Evolutionary conservation across 2,329 filamentous ascomycete genomes (phyloP).

Genomic region (Penicillium sp.): DNA sequence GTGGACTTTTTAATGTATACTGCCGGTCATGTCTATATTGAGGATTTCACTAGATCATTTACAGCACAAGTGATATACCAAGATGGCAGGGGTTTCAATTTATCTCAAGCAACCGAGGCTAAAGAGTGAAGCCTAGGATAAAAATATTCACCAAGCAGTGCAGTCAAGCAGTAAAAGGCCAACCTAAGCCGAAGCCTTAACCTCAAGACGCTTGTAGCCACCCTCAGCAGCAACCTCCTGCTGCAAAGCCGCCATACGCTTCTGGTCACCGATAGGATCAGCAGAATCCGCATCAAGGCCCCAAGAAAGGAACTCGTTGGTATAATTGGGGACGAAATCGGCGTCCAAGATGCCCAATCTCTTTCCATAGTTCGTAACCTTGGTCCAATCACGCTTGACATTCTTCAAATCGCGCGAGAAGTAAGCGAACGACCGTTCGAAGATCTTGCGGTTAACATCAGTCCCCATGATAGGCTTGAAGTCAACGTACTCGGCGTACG

Average conservation of each 20-base stretch:
- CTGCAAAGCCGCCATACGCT: conserved; percentile 69
- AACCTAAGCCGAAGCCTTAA: conserved; percentile 27
- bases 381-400: conserved; percentile 70
- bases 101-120: neutral
- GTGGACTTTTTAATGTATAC: neutral
- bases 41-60: no score
- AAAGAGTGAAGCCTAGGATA: conserved; percentile 16
- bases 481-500: conserved; percentile 68
- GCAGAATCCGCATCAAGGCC: conserved; percentile 60
- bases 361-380: conserved; percentile 76
- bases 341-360: conserved; percentile 65
- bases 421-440: conserved; percentile 74
- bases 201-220: conserved; percentile 51
- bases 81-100: neutral
- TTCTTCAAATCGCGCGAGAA: conserved; percentile 74
- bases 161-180: neutral
- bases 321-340: conserved; percentile 69
- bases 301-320: conserved; percentile 69
- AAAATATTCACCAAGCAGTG: neutral
- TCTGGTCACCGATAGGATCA: conserved; percentile 71
- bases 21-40: neutral
- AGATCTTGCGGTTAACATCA: conserved; percentile 71
- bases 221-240: conserved; percentile 63
- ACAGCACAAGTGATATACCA: neutral
- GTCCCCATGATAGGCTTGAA: conserved; percentile 70